These are phyloP conservation scores for Phylloporus sp. DNA, from an alignment of 768 basidiomycete species.

Conservation along the genomic window DNA sequence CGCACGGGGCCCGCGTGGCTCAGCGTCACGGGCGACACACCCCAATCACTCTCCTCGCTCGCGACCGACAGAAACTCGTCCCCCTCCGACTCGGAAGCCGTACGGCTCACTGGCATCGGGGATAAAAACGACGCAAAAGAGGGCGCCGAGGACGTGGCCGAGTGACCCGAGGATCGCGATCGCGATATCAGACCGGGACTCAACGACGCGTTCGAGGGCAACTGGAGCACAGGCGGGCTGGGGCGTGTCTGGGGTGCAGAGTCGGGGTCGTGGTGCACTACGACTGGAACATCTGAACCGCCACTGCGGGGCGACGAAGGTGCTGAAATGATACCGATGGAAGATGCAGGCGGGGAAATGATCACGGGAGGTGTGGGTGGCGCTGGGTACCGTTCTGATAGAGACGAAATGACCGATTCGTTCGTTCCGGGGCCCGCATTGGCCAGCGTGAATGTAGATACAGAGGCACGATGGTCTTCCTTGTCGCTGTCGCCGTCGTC, in stretches of 20 bases:
- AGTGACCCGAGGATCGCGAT: conserved; percentile 3
- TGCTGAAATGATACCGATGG: conserved; percentile 18
- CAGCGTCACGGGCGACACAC: background rate
- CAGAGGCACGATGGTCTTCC: background rate
- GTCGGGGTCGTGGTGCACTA: conserved; percentile 1
- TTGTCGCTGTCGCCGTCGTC: conserved; percentile 4
- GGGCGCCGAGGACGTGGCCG: conserved; percentile 13
- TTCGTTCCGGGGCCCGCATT: background rate
- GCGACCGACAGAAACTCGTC: conserved; percentile 26
- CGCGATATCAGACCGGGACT: background rate
- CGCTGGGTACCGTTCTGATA: conserved; percentile 30
- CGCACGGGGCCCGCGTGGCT: background rate
- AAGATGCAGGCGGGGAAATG: conserved; percentile 23
- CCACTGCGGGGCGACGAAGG: conserved; percentile 21
- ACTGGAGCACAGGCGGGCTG: conserved; percentile 12
- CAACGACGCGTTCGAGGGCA: conserved; percentile 1
- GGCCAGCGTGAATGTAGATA: background rate
- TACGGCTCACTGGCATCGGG: conserved; percentile 16
- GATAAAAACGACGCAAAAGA: conserved; percentile 26
- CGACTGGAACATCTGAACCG: conserved; percentile 14
- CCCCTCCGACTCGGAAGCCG: conserved; percentile 18
- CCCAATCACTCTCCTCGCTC: conserved; percentile 16
- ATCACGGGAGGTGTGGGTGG: conserved; percentile 27
- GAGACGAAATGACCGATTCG: conserved; percentile 18
- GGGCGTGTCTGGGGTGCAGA: background rate